A percentile compares a stretch with the other conserved stretches of the same genome.
Evolutionary conservation across 495 filamentous ascomycete species (phyloP).

Genomic region (Daldinia concentrica): DNA sequence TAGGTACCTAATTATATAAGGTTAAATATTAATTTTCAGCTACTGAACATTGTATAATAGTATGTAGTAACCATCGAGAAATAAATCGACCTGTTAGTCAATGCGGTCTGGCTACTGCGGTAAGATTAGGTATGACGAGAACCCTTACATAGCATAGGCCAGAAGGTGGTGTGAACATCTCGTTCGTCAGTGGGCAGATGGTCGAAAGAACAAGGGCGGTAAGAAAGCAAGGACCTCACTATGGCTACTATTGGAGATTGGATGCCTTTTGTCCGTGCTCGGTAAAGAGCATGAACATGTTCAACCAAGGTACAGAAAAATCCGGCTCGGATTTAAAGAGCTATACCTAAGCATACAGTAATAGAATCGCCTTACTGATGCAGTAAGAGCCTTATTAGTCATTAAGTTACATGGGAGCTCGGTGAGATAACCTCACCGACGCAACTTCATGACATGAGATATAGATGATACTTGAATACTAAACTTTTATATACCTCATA

Average conservation of each 20-base stretch:
- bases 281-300: conserved; percentile 34
- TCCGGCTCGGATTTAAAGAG: conserved; percentile 28
- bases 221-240: conserved; percentile 4
- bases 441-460: conserved; percentile 16
- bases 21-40: neutral
- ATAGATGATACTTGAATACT: neutral
- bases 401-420: conserved; percentile 25
- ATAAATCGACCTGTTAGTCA: neutral
- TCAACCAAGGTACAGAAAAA: conserved; percentile 28
- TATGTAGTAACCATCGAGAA: neutral
- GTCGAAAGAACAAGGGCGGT: conserved; percentile 7
- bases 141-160: conserved; percentile 14
- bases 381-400: conserved; percentile 30
- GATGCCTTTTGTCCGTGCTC: conserved; percentile 17
- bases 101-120: conserved; percentile 28
- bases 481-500: neutral
- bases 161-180: conserved; percentile 21
- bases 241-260: neutral
- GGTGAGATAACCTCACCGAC: conserved; percentile 14
- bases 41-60: neutral
- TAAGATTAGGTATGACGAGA: conserved; percentile 30
- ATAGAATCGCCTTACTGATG: conserved; percentile 8
- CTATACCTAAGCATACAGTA: conserved; percentile 9
- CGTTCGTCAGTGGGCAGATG: conserved; percentile 28
- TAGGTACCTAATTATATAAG: neutral